Evolutionary conservation across 2,329 filamentous ascomycete genomes (phyloP).

Genomic region (Chaetomium globosum): DNA sequence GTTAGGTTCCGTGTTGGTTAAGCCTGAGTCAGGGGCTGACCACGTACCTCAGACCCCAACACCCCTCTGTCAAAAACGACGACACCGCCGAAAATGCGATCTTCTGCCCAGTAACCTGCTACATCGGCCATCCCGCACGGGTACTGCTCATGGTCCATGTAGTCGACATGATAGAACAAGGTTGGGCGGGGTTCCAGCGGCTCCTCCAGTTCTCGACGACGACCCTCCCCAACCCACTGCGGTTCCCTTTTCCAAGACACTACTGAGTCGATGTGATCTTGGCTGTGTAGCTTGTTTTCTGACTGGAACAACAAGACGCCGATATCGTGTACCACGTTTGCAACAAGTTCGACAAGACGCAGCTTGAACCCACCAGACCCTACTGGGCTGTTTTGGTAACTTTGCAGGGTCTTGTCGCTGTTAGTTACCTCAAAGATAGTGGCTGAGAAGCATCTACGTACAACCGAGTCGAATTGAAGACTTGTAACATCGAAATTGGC

Average conservation of each 20-base stretch:
- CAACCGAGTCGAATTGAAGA: not conserved
- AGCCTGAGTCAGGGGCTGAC: not conserved
- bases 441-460: not conserved
- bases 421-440: not conserved
- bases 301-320: slow-evolving; percentile 15
- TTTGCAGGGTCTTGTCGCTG: slow-evolving; percentile 4
- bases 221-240: not conserved
- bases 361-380: slow-evolving; percentile 19
- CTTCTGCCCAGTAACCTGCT: slow-evolving; percentile 24
- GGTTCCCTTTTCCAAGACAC: slow-evolving; percentile 18
- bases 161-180: slow-evolving; percentile 20
- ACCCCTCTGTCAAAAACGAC: slow-evolving; percentile 20
- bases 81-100: slow-evolving; percentile 23
- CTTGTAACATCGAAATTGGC: slow-evolving; percentile 3
- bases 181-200: slow-evolving; percentile 5
- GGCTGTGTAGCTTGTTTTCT: slow-evolving; percentile 14
- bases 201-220: not conserved
- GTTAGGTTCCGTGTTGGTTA: not conserved
- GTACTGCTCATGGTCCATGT: slow-evolving; percentile 21
- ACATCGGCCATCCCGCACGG: slow-evolving; percentile 18
- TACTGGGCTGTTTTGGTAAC: not conserved
- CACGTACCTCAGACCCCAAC: slow-evolving; percentile 10
- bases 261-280: slow-evolving; percentile 17
- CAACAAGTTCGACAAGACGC: slow-evolving; percentile 21
- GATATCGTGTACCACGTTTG: slow-evolving; percentile 15